Conservation (phyloP, 805 yeast species). For the Kodamaea hsintzibuensis region DNA sequence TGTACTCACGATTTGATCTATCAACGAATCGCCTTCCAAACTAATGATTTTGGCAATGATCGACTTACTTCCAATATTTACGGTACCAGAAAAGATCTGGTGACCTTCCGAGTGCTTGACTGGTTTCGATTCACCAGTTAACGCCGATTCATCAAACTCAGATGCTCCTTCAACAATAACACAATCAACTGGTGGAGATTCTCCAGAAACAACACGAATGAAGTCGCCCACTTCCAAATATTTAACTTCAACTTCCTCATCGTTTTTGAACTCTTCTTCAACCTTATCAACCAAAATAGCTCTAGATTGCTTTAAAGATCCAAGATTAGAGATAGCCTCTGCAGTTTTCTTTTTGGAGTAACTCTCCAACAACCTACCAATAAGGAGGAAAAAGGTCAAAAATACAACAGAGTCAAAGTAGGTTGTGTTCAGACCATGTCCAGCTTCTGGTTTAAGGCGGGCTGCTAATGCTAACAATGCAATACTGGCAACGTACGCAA, state of each 20-base stretch:
- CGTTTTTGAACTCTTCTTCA: conserved; percentile 23
- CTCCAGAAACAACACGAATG: conserved; percentile 52
- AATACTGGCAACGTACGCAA: conserved; percentile 70
- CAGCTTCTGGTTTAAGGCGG: conserved; percentile 16
- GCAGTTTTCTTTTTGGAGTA: conserved; percentile 69
- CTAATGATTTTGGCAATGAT: conserved; percentile 57
- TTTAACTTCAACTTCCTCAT: conserved; percentile 38
- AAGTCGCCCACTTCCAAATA: conserved; percentile 53
- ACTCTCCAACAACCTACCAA: conserved; percentile 70
- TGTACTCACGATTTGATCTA: conserved; percentile 67
- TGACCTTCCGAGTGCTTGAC: conserved; percentile 60
- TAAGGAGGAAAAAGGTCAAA: conserved; percentile 65
- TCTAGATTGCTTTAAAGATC: conserved; percentile 48
- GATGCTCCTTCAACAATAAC: conserved; percentile 48
- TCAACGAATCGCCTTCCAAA: conserved; percentile 61
- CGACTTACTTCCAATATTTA: conserved; percentile 58
- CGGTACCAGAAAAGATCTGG: conserved; percentile 71
- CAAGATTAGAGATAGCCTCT: conserved; percentile 56
- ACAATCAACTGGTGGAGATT: conserved; percentile 61
- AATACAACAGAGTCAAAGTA: conserved; percentile 82
- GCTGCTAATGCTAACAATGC: conserved; percentile 53
- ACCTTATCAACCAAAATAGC: conserved; percentile 45
- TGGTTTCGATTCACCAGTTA: conserved; percentile 64
- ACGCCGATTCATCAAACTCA: conserved; percentile 60
- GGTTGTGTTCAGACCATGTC: conserved; percentile 56